Base-by-base conservation (phyloP, 768 basidiomycete genomes). In the Boletus sp. region DNA sequence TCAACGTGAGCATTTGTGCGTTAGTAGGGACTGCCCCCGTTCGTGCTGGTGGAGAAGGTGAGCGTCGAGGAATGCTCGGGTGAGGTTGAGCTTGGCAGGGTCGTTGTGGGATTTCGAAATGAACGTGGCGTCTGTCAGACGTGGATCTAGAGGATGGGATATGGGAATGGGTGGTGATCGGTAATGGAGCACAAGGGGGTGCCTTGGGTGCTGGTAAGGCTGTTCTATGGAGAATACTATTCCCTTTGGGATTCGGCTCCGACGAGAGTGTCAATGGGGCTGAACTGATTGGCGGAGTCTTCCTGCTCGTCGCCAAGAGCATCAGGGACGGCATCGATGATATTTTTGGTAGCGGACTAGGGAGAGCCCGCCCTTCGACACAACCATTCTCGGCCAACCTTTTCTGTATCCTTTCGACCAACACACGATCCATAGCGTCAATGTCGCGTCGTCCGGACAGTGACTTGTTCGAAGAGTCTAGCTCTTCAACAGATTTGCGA, bases 371-470 rank as follows among this genome's bases (percentile, higher is more conserved):
- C 8, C 64, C 64, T 27, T 70, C 67, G n/a, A 34, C 46, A 53
- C 67, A 70, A 10, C 75, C 74, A 50, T 68, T 64, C 9, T 70
- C 70, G 19, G 66, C 42, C 34, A 76, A 58, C 25, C 63, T 63
- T 34, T 58, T 61, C 61, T 68, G 68, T 42, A 77, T 69, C 41
- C 53, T 69, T 49, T 69, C 67, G 14, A 62, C 68, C 51, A 76
- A 64, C 38, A 66, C 29, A 33, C 50, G 62, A 48, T 76, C 75
- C 64, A 73, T 71, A 7, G 62, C 60, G n/a, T 61, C 62, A 30
- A 63, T 49, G 19, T 57, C 60, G 23, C 37, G 32, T 30, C 3
- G 47, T 43, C 51, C 54, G 32, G 54, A 50, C 17, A 14, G 13
- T 17, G 25, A 47, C 21, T 19, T 23, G n/a, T 55, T 25, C 23